A percentile compares a stretch with the other conserved stretches of the same genome.
Conservation (phyloP, 2,329 filamentous ascomycete species). For the Domatiomyces catenatus region DNA sequence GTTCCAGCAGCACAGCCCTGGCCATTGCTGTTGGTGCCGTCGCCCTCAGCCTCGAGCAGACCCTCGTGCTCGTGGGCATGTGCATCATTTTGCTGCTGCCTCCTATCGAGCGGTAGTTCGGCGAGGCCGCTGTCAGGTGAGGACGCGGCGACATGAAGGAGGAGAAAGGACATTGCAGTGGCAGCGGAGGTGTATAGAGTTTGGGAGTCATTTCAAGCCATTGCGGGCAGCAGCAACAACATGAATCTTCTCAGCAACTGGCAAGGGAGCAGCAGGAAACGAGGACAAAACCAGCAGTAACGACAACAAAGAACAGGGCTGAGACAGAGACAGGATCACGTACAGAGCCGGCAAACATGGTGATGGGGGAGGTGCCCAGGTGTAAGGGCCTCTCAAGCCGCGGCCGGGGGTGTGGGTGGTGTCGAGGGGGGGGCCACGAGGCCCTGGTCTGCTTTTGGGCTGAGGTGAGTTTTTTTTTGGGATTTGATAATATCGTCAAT, state of each 20-base stretch:
- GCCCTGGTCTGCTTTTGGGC: background rate
- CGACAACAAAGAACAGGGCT: background rate
- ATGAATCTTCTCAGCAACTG: no score
- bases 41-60: conserved; percentile 4
- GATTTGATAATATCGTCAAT: background rate
- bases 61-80: conserved; percentile 7
- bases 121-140: conserved; percentile 15
- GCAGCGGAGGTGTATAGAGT: conserved; percentile 3
- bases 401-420: no score
- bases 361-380: background rate
- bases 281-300: background rate
- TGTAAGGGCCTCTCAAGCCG: background rate
- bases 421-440: background rate
- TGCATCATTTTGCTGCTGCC: background rate
- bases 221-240: background rate
- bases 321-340: background rate
- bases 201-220: conserved; percentile 4
- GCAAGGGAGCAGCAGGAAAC: background rate
- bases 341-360: background rate
- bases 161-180: conserved; percentile 13
- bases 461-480: background rate
- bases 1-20: background rate
- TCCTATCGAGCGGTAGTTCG: conserved; percentile 8
- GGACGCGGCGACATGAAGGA: conserved; percentile 11
- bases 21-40: conserved; percentile 6